Evolutionary conservation across 371 early-diverging fungal genomes (phyloP), one percentile per base, ranked within the genome.

Genomic region (Mucor plumbeus): DNA sequence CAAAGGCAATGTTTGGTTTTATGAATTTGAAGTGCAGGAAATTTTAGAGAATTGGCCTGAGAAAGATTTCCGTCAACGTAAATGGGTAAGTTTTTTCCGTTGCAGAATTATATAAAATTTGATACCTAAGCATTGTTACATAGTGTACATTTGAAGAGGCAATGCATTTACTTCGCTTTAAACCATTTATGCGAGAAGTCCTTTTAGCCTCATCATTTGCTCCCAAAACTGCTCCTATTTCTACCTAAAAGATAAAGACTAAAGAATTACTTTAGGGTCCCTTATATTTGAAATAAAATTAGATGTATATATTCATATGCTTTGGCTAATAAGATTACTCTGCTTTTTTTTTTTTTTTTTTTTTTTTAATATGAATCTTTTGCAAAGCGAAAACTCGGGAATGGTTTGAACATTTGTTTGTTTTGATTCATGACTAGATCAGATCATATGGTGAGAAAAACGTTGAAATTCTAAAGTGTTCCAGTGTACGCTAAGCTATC

Each of bases 131-230:
- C 17, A 5, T 21, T 50, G 17, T 59, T 13, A 17, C 11, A 43
- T 75, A 88, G 88, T 87, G 84, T 64, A 71, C 84, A 10, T 85
- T 73, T 59, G 84, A 87, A 35, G 87, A 88, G 55, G 89, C 89
- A 9, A 73, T 80, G 56, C 33, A 65, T n/a, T 72, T 70, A 13
- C 55, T 81, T 5, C 68, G 72, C 5, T 79, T 77, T 31, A 87
- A 86, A 66, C 85, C 86, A 26, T 81, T 81, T 54, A 83, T 87
- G 84, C 82, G 77, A 56, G 69, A 82, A 63, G 87, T 86, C 10
- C 50, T 88, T 40, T 67, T 80, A 10, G 72, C 66, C 36, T 83
- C 85, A 21, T 80, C 82, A 8, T 65, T 84, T 56, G 77, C 74
- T 4, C 64, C 73, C 11, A 55, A 59, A 55, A 50, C 2, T 8